Conservation (phyloP, 1,139 yeast species). For the Eremothecium cymbalariae region DNA sequence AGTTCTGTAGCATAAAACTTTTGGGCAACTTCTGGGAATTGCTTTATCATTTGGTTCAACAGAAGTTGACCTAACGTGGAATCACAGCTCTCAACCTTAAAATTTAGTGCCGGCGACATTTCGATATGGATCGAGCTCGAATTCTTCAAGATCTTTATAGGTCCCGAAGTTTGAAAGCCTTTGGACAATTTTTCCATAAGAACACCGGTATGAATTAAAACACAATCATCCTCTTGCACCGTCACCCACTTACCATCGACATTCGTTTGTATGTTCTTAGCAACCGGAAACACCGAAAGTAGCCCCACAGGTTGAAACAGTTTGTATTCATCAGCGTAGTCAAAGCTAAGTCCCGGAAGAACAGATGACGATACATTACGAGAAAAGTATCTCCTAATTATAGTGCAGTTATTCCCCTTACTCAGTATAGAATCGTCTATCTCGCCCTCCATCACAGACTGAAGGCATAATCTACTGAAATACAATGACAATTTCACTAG, state of each 20-base stretch:
- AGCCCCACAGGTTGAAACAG: conserved; percentile 19
- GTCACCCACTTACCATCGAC: conserved; percentile 25
- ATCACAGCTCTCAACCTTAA: conserved; percentile 9
- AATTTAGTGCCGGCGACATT: conserved; percentile 18
- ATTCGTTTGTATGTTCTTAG: conserved; percentile 21
- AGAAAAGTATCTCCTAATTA: conserved; percentile 18
- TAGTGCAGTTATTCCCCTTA: conserved; percentile 12
- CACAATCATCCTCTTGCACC: conserved; percentile 24
- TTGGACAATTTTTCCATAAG: conserved; percentile 18
- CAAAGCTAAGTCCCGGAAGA: conserved; percentile 11
- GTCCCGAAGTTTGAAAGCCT: conserved; percentile 22
- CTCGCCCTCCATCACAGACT: conserved; percentile 12
- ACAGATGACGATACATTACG: conserved; percentile 7
- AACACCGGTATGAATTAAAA: conserved; percentile 27
- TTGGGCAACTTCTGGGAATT: conserved; percentile 22
- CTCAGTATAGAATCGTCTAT: conserved; percentile 2
- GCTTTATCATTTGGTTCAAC: conserved; percentile 19
- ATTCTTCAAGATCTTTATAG: conserved; percentile 19
- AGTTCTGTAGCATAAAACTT: conserved; percentile 19
- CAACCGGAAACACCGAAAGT: conserved; percentile 23
- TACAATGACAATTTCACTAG: conserved; percentile 20
- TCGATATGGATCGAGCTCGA: conserved; percentile 19
- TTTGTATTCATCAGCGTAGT: conserved; percentile 16
- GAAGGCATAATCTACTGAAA: conserved; percentile 20
- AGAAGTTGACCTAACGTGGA: conserved; percentile 13